Base-by-base conservation (phyloP, 768 basidiomycete genomes). In the Boletus reticulatus region DNA sequence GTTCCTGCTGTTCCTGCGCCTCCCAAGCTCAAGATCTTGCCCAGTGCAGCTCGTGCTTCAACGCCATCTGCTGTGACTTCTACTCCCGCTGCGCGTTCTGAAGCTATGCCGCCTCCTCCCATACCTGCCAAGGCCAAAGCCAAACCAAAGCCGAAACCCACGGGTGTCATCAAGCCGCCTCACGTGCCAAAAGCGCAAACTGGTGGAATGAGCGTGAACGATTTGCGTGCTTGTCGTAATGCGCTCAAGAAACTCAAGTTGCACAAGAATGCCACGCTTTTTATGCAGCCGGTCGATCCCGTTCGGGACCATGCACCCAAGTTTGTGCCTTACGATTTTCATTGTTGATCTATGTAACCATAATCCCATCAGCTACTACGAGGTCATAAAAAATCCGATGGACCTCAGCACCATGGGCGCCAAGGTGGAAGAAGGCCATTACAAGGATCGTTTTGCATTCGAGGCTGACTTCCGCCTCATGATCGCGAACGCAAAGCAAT, bases 261-360 rank as follows among this genome's bases (percentile, higher is more conserved):
- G 24, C 81, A 93, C 70, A 94, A 90, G 70, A 84, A 82, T 56
- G 85, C 89, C 4, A 68, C 73, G 27, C 64, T 89, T 50, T 98
- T 98, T 73, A 75, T 86, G 41, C 84, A 89, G 55, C 93, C 96
- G 32, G 96, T 98, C n/a, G 94, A 97, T 73, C 94, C 94, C n/a
- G 83, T 96, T 41, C 80, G 93, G 60, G 94, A 97, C 64, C 81
- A 84, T 64, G 94, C 93, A 11, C 92, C 92, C 17, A 89, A 89
- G 91, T 96, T 69, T 52, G 55, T 48, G 20, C 50, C 29, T 19
- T 39, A 2, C 29, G 22, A 4, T 43, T 50, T 61, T 54, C 43
- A 45, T 42, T 50, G 36, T 52, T 16, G 48, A 41, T 48, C 38
- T 17, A 39, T 59, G 34, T 41, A 27, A 43, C 47, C 39, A 50